phyloP scores from a whole-genome alignment of 2,329 filamentous ascomycete species.

The Fusarium equiseti region DNA sequence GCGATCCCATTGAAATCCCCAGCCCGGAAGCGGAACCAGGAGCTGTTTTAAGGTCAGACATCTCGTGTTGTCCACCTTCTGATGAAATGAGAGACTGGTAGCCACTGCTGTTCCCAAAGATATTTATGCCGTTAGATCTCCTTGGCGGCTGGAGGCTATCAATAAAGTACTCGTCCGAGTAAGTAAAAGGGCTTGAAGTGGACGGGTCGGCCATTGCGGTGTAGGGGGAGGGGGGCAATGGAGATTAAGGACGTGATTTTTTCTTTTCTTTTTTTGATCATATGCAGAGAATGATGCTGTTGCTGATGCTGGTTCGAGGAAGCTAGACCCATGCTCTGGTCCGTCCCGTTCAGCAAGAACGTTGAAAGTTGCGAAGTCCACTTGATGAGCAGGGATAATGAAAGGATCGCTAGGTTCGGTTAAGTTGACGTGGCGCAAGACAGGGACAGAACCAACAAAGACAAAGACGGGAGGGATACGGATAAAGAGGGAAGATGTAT shows the following conservation, averaged over 20 bases:
- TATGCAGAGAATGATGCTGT: slow-evolving; percentile 1
- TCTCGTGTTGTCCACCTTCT: slow-evolving; percentile 34
- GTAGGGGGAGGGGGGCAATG: not conserved
- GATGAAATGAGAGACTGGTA: slow-evolving; percentile 40
- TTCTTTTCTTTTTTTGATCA: not conserved
- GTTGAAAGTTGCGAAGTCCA: not conserved
- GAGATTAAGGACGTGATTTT: slow-evolving; percentile 3
- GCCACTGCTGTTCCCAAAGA: slow-evolving; percentile 40
- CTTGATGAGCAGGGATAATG: slow-evolving; percentile 2
- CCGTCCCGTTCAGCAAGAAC: not conserved
- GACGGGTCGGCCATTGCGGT: slow-evolving; percentile 33
- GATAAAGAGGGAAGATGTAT: not conserved
- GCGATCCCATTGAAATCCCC: slow-evolving; percentile 33
- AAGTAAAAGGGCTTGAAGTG: slow-evolving; percentile 20
- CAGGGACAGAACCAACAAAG: slow-evolving; percentile 2
- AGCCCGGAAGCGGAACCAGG: slow-evolving; percentile 27
- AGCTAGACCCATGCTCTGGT: slow-evolving; percentile 7
- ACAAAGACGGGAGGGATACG: not conserved
- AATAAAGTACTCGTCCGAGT: slow-evolving; percentile 14
- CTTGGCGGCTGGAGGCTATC: slow-evolving; percentile 13
- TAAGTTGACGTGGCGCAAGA: slow-evolving; percentile 3
- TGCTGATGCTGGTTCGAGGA: slow-evolving; percentile 1
- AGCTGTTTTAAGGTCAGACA: slow-evolving; percentile 32
- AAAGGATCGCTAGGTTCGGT: not conserved
- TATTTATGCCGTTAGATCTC: slow-evolving; percentile 28